Evolutionary conservation across 1,284 basidiomycete genomes (phyloP).

Genomic region (Uromyces viciae-fabae): DNA sequence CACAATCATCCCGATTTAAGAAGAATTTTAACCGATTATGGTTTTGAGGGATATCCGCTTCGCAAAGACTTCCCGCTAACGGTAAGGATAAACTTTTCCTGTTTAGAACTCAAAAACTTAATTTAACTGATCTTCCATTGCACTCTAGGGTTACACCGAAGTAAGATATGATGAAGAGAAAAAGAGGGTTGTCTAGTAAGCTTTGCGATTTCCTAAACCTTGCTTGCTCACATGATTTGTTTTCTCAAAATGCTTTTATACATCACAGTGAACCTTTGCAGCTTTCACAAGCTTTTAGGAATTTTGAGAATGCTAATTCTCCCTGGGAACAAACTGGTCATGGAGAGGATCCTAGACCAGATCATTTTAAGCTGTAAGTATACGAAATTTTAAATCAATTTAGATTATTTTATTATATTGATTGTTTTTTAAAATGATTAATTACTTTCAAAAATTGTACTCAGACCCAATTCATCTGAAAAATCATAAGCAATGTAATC

Average conservation of each 20-base stretch:
- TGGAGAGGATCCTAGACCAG: conserved; percentile 57
- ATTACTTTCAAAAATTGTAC: no score
- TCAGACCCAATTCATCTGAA: no score
- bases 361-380: conserved; percentile 41
- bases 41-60: conserved; percentile 95
- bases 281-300: conserved; percentile 95
- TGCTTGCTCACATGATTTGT: not conserved
- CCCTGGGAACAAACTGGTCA: conserved; percentile 97
- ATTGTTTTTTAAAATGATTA: no score
- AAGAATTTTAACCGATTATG: conserved; percentile 96
- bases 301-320: conserved; percentile 75
- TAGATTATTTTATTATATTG: no score
- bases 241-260: not conserved
- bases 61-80: conserved; percentile 97
- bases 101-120: not conserved
- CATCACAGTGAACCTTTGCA: conserved; percentile 73
- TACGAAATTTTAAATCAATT: no score
- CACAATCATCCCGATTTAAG: conserved; percentile 91
- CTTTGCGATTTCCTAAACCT: not conserved
- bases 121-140: not conserved
- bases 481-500: no score
- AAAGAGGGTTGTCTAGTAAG: conserved; percentile 85
- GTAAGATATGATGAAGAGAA: conserved; percentile 97
- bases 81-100: conserved; percentile 48
- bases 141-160: conserved; percentile 75